Percentiles rank a stretch among this genome's conserved stretches.
Evolutionary conservation across 805 yeast species (phyloP).

Genomic region (Kodamaea neixiangensis): DNA sequence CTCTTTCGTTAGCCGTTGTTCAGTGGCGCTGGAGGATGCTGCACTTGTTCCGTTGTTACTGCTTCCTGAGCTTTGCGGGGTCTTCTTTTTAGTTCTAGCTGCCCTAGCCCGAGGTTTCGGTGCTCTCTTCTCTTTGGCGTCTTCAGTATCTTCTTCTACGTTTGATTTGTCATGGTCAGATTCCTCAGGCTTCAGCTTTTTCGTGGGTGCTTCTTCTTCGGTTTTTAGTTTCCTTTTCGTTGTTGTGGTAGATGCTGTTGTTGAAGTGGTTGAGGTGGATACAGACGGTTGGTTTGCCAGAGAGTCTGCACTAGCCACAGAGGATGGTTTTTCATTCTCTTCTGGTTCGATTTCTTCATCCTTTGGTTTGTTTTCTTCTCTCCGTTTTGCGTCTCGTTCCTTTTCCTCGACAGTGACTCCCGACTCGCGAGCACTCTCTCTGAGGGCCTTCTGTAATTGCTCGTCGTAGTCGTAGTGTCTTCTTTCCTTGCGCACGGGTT

Average conservation of each 20-base stretch:
- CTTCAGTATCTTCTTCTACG: slow-evolving; percentile 10
- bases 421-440: slow-evolving; percentile 57
- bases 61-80: slow-evolving; percentile 3
- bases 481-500: slow-evolving; percentile 31
- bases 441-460: slow-evolving; percentile 50
- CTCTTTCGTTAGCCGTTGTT: slow-evolving; percentile 29
- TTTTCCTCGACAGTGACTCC: slow-evolving; percentile 31
- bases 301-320: not conserved
- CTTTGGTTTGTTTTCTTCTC: slow-evolving; percentile 24
- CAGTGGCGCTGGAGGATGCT: slow-evolving; percentile 12
- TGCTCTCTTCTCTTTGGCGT: slow-evolving; percentile 1
- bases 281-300: not conserved
- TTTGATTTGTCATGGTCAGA: slow-evolving; percentile 11
- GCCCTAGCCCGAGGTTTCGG: slow-evolving; percentile 11
- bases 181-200: slow-evolving; percentile 9
- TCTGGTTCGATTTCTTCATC: slow-evolving; percentile 16
- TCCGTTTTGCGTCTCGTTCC: slow-evolving; percentile 9
- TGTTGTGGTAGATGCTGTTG: not conserved
- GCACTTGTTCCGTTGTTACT: slow-evolving; percentile 2
- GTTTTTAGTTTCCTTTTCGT: slow-evolving; percentile 7
- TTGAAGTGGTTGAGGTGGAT: not conserved
- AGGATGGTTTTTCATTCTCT: slow-evolving; percentile 12
- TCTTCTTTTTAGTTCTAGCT: slow-evolving; percentile 11
- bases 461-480: slow-evolving; percentile 41
- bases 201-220: slow-evolving; percentile 8